Evolutionary conservation across 371 early-diverging fungal genomes (phyloP).

Genomic region (Dinochytrium kinnereticum): DNA sequence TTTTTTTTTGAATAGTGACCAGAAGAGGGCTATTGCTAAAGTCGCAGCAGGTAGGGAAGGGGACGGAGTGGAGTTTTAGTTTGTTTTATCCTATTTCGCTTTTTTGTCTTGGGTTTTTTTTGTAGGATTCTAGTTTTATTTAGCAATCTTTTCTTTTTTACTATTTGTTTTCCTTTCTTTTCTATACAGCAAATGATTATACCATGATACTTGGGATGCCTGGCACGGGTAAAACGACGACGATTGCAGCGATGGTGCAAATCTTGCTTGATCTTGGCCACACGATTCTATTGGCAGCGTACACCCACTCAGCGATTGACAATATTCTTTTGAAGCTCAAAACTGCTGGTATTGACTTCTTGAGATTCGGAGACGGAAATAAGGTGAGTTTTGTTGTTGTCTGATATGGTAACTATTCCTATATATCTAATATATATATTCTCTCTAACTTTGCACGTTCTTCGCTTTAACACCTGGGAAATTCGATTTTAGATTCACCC

Average conservation of each 20-base stretch:
- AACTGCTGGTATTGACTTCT: slow-evolving; percentile 59
- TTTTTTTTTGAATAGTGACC: slow-evolving; percentile 68
- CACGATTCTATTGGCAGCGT: slow-evolving; percentile 89
- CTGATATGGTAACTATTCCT: too few relatives aligned
- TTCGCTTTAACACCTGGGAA: not conserved
- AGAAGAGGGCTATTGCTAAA: slow-evolving; percentile 62
- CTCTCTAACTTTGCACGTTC: too few relatives aligned
- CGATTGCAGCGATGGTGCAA: slow-evolving; percentile 83
- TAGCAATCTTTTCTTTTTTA: too few relatives aligned
- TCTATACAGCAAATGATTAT: slow-evolving; percentile 79
- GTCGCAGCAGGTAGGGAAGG: slow-evolving; percentile 59
- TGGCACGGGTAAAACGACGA: slow-evolving; percentile 98
- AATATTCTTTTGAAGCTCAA: slow-evolving; percentile 88
- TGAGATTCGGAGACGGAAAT: slow-evolving; percentile 77
- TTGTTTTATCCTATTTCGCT: too few relatives aligned
- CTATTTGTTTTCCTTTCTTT: not conserved
- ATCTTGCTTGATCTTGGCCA: slow-evolving; percentile 73
- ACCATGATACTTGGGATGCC: slow-evolving; percentile 98
- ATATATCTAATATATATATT: too few relatives aligned
- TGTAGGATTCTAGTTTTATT: too few relatives aligned
- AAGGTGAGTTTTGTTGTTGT: slow-evolving; percentile 51
- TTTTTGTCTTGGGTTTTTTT: too few relatives aligned
- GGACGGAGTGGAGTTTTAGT: too few relatives aligned
- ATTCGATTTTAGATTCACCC: slow-evolving; percentile 61
- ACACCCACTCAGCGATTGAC: slow-evolving; percentile 96